Conservation (phyloP, 257 asterid species). For the Gentiana macrophylla region DNA sequence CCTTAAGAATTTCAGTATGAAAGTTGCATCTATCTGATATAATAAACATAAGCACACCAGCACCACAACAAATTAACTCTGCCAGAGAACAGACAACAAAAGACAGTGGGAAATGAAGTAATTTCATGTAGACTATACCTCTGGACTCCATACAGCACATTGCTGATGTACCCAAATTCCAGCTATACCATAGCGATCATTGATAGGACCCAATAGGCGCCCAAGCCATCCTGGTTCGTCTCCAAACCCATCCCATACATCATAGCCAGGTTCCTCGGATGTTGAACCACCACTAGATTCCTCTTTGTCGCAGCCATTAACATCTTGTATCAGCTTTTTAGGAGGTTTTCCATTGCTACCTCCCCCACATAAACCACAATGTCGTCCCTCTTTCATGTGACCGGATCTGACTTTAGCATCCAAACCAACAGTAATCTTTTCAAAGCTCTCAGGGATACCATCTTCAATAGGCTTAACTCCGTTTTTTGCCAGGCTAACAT, state of each 20-base stretch:
- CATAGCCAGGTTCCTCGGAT: conserved; percentile 84
- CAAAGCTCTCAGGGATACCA: conserved; percentile 20
- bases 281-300: conserved; percentile 76
- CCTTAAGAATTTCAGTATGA: too few relatives aligned
- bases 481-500: conserved; percentile 19
- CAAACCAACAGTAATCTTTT: conserved; percentile 17
- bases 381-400: conserved; percentile 68
- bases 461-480: conserved; percentile 32
- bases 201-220: conserved; percentile 90
- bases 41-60: neutral
- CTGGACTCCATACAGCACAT: conserved; percentile 99
- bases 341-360: conserved; percentile 95
- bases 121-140: conserved; percentile 39
- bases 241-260: conserved; percentile 93
- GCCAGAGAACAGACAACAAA: neutral
- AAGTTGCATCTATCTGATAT: too few relatives aligned
- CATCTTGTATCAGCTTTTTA: conserved; percentile 50
- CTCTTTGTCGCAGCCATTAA: conserved; percentile 71
- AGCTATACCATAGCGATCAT: conserved; percentile 92
- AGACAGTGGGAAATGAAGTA: conserved; percentile 2
- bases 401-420: conserved; percentile 31
- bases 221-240: conserved; percentile 97
- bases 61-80: neutral
- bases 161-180: conserved; percentile 99
- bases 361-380: conserved; percentile 94